A percentile compares a stretch with the other conserved stretches of the same genome.
phyloP scores from a whole-genome alignment of 352 stramenopile species.

The Elongisporangium undulatum region DNA sequence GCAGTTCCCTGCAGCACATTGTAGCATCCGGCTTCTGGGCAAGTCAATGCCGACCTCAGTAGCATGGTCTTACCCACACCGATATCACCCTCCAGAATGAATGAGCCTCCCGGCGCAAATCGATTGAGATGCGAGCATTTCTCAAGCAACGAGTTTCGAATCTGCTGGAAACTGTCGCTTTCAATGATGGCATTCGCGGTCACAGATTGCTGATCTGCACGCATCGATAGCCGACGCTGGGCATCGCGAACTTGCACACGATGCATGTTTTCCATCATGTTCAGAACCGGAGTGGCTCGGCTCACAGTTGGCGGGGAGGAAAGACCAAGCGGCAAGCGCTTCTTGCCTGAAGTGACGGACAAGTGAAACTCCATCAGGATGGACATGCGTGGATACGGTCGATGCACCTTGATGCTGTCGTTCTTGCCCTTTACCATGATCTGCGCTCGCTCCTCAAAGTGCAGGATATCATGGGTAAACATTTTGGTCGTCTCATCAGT shows the following conservation, averaged over 20 bases:
- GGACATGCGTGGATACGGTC: conserved; percentile 84
- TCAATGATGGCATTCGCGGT: conserved; percentile 48
- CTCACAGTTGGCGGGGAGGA: conserved; percentile 8
- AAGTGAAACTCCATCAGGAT: conserved; percentile 74
- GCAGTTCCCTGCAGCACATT: conserved; percentile 66
- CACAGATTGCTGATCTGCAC: conserved; percentile 40
- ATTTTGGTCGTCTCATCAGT: conserved; percentile 85
- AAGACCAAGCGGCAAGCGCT: conserved; percentile 10
- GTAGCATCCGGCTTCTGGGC: conserved; percentile 40
- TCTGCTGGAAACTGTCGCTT: conserved; percentile 50
- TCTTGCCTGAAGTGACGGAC: conserved; percentile 16
- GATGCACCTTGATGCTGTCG: conserved; percentile 86
- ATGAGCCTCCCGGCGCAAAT: conserved; percentile 60
- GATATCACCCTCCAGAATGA: conserved; percentile 81
- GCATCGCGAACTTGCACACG: conserved; percentile 81
- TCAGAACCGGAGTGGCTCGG: conserved; percentile 45
- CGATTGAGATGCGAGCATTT: conserved; percentile 64
- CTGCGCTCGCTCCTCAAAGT: conserved; percentile 84
- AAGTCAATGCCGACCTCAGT: conserved; percentile 53
- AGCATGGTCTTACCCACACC: conserved; percentile 80
- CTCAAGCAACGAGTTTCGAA: conserved; percentile 46
- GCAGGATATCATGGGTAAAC: conserved; percentile 79
- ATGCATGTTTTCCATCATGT: conserved; percentile 87
- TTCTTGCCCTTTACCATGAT: conserved; percentile 94
- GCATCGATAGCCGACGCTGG: conserved; percentile 53